These are phyloP conservation scores for Gossypium thurberi DNA, from an alignment of 345 rosid genomes.

Conservation along the genomic window DNA sequence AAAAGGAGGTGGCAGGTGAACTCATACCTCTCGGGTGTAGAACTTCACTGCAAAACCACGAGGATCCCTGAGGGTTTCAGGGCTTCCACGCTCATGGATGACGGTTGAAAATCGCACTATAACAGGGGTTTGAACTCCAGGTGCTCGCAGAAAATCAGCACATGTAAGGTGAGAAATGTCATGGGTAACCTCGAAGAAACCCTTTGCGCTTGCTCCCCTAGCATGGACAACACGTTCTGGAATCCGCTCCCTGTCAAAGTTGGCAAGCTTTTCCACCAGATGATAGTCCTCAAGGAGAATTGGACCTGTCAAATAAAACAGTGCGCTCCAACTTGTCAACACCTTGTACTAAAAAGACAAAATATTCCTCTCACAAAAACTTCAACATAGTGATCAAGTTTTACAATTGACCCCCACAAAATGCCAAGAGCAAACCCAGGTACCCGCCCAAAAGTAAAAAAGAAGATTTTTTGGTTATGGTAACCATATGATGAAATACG, in stretches of 20 bases:
- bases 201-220: constrained; percentile 98
- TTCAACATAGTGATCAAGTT: neutral
- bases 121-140: constrained; percentile 94
- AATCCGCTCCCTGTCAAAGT: constrained; percentile 86
- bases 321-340: neutral
- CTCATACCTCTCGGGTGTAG: constrained; percentile 88
- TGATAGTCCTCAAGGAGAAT: constrained; percentile 97
- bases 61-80: constrained; percentile 94
- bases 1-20: neutral
- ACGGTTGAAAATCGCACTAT: constrained; percentile 97
- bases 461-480: neutral
- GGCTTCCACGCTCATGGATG: constrained; percentile 97
- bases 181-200: constrained; percentile 97
- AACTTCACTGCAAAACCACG: constrained; percentile 98
- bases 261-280: constrained; percentile 86
- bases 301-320: constrained; percentile 49
- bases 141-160: constrained; percentile 94
- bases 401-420: neutral
- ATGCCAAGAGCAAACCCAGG: neutral
- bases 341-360: neutral
- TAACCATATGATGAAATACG: neutral
- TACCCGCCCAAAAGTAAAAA: neutral
- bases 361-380: neutral
- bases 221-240: constrained; percentile 99
- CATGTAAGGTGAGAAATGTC: constrained; percentile 67